Evolutionary conservation across 179 eudicot species (phyloP), one percentile per base, ranked within the genome.

Genomic region (Beta macrorhiza): DNA sequence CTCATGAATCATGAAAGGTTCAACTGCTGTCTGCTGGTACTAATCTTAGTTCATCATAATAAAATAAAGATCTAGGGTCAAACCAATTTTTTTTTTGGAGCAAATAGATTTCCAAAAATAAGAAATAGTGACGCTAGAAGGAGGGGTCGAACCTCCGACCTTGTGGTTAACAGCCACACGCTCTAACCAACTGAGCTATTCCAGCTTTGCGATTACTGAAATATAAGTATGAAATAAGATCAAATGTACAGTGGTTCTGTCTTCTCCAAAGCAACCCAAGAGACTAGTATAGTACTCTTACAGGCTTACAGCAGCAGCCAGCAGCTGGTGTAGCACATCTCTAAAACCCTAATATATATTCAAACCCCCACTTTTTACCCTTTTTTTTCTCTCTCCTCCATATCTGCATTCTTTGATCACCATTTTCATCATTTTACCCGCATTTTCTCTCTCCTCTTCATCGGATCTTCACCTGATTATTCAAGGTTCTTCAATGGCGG

Each of bases 111-210:
- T 37, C 42, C 42, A 37, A 37, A 37, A 37, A 37, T 25, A 25
- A 25, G 25, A 37, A 37, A 37, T 37, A 37, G 0, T 37, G 42
- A 37, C 95, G 92, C 95, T 91, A 90, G 93, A 93, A 69, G 93
- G 88, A 94, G 93, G 95, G 97, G 51, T 93, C 78, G 93, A 93
- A 93, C 97, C 94, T 93, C 89, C 93, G 92, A 91, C 94, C 95
- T 91, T 94, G 92, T 93, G 95, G 97, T 94, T 93, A 93, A 91
- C 90, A 89, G 93, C 95, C 93, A 91, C 93, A 91, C 92, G 93
- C 91, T 92, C 93, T 91, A 93, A 82, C 95, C 95, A 89, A 84
- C 95, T 94, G 93, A 94, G 97, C 93, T 92, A 92, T 86, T 91
- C 95, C 93, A 92, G 94, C 94, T 86, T 58, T 0, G 13, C 47